Evolutionary conservation across 306 rosid genomes (phyloP), one percentile per base, ranked within the genome.

Genomic region (Corylus americana): DNA sequence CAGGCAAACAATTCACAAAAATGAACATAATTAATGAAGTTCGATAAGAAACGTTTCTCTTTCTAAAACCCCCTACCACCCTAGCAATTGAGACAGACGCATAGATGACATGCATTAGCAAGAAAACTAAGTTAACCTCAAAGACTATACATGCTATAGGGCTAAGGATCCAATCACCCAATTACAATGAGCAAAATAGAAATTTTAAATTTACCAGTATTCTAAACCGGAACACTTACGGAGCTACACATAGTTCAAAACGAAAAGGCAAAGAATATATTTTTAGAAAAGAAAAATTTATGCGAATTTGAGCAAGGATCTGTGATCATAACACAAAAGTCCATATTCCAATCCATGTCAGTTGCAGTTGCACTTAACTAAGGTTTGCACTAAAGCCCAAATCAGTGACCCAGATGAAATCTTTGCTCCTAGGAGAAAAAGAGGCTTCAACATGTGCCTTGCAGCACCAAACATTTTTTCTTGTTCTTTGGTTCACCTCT

Each of bases 1-100:
- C 73, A 73, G 77, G 70, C 69, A 70, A 20, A 71, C 45, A 57
- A 63, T 74, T 70, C 70, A 74, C 42, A 74, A 75, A 62, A 16
- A 54, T 35, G 59, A 54, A 71, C 14, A 55, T 74, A 77, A 71
- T 42, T 74, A 16, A 70, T 18, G 66, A 62, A 66, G 8, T 55
- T 37, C 42, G 80, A 80, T 64, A 71, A 31, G 75, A 75, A 73
- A 70, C 22, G 42, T 59, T 59, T 11, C n/a, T 11, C 45, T 59
- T 31, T 79, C 57, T 37, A n/a, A 11, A 68, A 59, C 35, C 50
- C n/a, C 61, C 77, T 37, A 68, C 42, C 53, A 39, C 71, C 57
- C 53, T 14, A 11, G 14, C 42, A 62, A 62, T 22, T 10, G 14
- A 12, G 7, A 27, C 4, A 25, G 10, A 29, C 69, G 39, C 51